Percentiles rank a stretch among this genome's conserved stretches.
Conservation (phyloP, 1,284 basidiomycete genomes). For the Schizophyllum commune region DNA sequence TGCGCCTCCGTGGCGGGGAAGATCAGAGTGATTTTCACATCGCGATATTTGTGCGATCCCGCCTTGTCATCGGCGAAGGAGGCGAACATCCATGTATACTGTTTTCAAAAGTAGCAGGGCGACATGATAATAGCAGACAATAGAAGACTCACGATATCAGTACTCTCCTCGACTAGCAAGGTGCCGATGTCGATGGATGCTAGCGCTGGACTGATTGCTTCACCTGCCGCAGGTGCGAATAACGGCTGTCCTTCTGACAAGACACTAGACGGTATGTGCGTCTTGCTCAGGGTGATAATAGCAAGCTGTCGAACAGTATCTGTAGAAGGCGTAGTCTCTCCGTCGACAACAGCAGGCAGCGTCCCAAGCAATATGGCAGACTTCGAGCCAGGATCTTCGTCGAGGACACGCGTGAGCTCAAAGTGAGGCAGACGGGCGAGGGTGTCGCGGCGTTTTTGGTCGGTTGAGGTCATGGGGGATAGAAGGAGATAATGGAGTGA, state of each 20-base stretch:
- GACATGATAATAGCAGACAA: conserved; percentile 27
- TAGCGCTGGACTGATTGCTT: too few relatives aligned
- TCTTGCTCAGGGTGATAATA: not conserved
- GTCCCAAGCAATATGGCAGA: not conserved
- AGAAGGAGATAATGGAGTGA: not conserved
- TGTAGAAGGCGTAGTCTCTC: not conserved
- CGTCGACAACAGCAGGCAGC: not conserved
- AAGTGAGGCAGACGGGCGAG: not conserved
- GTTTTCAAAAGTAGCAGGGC: conserved; percentile 9
- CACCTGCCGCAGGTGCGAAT: not conserved
- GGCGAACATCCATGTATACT: conserved; percentile 41
- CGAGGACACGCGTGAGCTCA: not conserved
- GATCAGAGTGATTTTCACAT: conserved; percentile 64
- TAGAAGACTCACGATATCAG: conserved; percentile 33
- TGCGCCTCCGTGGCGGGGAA: conserved; percentile 80
- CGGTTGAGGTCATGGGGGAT: not conserved
- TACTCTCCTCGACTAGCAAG: conserved; percentile 24
- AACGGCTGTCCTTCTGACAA: not conserved
- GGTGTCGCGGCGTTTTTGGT: not conserved
- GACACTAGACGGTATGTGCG: not conserved
- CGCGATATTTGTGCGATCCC: conserved; percentile 14
- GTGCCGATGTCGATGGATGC: not conserved
- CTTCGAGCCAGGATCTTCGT: not conserved
- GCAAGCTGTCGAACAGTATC: not conserved
- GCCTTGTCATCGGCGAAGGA: conserved; percentile 32